Conservation (phyloP, 306 rosid genomes). For the Lupinus albus region DNA sequence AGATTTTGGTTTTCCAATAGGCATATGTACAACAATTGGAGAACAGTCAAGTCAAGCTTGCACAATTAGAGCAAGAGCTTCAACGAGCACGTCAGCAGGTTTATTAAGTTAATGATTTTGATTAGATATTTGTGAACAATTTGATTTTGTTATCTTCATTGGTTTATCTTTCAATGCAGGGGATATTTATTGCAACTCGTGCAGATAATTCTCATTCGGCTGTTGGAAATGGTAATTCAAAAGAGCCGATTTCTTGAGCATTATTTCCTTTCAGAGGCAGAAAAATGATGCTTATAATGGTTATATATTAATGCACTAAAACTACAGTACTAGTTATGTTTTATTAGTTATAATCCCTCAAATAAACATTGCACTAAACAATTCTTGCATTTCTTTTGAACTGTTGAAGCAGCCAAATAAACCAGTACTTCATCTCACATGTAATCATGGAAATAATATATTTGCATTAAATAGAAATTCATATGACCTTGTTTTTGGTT, state of each 20-base stretch:
- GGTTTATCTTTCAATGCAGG: conserved; percentile 50
- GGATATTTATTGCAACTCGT: conserved; percentile 45
- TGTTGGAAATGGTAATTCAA: conserved; percentile 60
- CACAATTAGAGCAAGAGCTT: conserved; percentile 80
- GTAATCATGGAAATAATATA: neutral
- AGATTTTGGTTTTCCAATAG: conserved; percentile 73
- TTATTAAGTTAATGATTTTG: conserved; percentile 29
- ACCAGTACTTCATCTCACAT: neutral
- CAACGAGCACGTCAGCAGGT: conserved; percentile 85
- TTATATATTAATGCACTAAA: neutral
- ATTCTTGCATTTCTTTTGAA: conserved; percentile 11
- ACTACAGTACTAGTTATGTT: neutral
- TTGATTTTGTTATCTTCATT: neutral
- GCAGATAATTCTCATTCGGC: conserved; percentile 57
- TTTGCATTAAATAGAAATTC: neutral
- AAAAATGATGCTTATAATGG: conserved; percentile 17
- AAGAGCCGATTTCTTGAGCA: neutral
- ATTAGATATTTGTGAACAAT: neutral
- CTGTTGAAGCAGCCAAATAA: neutral
- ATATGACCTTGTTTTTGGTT: too few relatives aligned
- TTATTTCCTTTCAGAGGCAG: neutral
- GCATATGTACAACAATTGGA: conserved; percentile 91
- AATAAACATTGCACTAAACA: neutral
- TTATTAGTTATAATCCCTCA: neutral
- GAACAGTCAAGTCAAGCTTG: conserved; percentile 64